phyloP scores from a whole-genome alignment of 73 alveolate genomes.

The Symbiodinium pilosum region DNA sequence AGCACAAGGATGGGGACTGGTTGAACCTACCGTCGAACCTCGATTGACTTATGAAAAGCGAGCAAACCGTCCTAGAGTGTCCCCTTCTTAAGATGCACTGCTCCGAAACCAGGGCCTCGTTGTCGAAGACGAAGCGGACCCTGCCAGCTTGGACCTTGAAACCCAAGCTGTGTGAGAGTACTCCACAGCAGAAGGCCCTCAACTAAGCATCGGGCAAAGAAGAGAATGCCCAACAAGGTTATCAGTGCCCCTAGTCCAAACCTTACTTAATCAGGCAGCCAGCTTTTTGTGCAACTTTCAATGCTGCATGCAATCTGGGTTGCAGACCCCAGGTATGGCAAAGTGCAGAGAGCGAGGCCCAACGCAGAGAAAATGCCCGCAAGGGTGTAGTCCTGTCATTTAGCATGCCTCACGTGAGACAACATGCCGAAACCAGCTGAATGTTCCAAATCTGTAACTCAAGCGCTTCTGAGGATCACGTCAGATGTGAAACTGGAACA shows the following conservation, averaged over 20 bases:
- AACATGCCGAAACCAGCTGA: neutral
- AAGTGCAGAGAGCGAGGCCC: slow-evolving; percentile 54
- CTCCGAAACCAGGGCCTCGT: slow-evolving; percentile 32
- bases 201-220: slow-evolving; percentile 16
- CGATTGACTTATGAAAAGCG: too few species aligned
- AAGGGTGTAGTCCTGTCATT: slow-evolving; percentile 75
- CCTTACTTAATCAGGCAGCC: slow-evolving; percentile 15
- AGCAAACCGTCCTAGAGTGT: too few species aligned
- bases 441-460: neutral
- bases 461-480: too few species aligned
- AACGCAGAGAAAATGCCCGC: slow-evolving; percentile 45
- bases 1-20: too few species aligned
- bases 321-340: slow-evolving; percentile 41
- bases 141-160: slow-evolving; percentile 84
- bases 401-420: too few species aligned
- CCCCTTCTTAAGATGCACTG: too few species aligned
- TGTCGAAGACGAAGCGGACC: slow-evolving; percentile 85
- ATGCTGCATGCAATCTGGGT: too few species aligned
- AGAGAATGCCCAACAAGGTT: slow-evolving; percentile 53
- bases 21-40: too few species aligned
- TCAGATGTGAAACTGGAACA: too few species aligned
- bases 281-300: too few species aligned
- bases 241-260: slow-evolving; percentile 64
- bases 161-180: neutral
- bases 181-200: neutral